Percentiles rank a stretch among this genome's conserved stretches.
phyloP scores from a whole-genome alignment of 2,329 filamentous ascomycete species.

The Fusarium succisae region DNA sequence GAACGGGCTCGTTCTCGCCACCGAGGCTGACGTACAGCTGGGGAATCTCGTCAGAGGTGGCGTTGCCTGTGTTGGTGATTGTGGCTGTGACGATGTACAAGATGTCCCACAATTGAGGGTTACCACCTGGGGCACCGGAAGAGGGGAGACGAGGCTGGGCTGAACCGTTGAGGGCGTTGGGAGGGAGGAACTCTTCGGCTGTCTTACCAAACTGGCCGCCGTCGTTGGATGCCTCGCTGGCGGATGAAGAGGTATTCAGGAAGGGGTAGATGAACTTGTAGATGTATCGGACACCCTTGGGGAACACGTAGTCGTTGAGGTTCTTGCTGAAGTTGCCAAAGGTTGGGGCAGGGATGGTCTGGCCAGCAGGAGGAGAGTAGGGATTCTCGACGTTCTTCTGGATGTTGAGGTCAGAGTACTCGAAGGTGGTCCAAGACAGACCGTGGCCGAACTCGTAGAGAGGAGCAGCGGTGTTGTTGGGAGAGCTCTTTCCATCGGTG shows the following conservation, averaged over 20 bases:
- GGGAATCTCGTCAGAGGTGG: conserved; percentile 74
- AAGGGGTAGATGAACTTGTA: conserved; percentile 75
- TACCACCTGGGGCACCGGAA: conserved; percentile 68
- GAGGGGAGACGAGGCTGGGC: conserved; percentile 65
- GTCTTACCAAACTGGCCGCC: conserved; percentile 65
- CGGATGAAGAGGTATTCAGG: conserved; percentile 71
- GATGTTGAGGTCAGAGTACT: conserved; percentile 74
- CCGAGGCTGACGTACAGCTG: conserved; percentile 86
- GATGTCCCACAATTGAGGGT: conserved; percentile 72
- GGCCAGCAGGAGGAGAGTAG: conserved; percentile 69
- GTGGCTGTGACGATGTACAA: conserved; percentile 74
- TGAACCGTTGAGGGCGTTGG: conserved; percentile 62
- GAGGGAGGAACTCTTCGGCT: conserved; percentile 68
- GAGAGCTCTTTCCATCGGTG: conserved; percentile 29
- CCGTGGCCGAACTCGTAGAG: conserved; percentile 86
- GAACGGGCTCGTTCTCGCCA: conserved; percentile 74
- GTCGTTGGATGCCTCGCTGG: conserved; percentile 64
- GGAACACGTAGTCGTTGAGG: conserved; percentile 74
- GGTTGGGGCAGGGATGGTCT: conserved; percentile 69
- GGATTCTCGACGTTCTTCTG: conserved; percentile 57
- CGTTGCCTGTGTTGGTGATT: conserved; percentile 75
- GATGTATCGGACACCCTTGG: conserved; percentile 62
- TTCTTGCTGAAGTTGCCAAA: conserved; percentile 72
- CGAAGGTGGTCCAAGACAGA: conserved; percentile 81
- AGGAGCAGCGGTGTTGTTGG: conserved; percentile 58